Base-by-base conservation (phyloP, 768 basidiomycete species). In the Tephrocybe rancida region DNA sequence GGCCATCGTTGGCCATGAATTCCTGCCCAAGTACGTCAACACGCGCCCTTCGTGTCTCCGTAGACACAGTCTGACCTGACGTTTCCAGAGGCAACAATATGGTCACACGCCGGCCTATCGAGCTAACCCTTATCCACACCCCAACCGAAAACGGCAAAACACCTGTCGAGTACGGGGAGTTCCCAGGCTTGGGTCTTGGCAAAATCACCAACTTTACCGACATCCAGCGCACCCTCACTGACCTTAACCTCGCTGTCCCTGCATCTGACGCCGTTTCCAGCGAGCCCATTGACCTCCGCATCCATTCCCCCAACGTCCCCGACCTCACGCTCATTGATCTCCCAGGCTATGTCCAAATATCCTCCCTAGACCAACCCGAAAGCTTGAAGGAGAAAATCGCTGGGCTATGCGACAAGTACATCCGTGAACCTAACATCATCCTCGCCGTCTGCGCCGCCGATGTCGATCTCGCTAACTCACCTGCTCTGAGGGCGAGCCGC, bases 391-490 rank as follows among this genome's bases (percentile, higher is more conserved):
- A 96, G 64, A 96, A 98, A 70, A 96, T 99, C 56, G 77, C 90
- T 0, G 63, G 67, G 8, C 76, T 99, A 0, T 98, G 97, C 71
- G 97, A 98, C 52, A 92, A 87, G 67, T 99, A 99, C 69, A 99
- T 99, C 63, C 86, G 92, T n/a, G 94, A 98, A 67, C 96, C 97
- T n/a, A 99, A 99, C 70, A 94, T 99, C 70, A 90, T 98, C 61
- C 83, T 99, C n/a, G 96, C 97, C 4, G 92, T 99, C 16, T 99
- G 97, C 67, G 92, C 97, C 7, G 97, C 97, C 7, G 95, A 99
- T 67, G 97, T 99, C 50, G 97, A 99, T 73, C 81, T 99, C 11
- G 97, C 97, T 55, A 99, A 99, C 70, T 97, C 95, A 0, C 95
- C 97, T 6, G 97, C 97, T 0, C 75, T 99, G 45, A 81, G 94